phyloP scores from a whole-genome alignment of 1,139 yeast genomes.

The Debaryomycetaceae sp. region DNA sequence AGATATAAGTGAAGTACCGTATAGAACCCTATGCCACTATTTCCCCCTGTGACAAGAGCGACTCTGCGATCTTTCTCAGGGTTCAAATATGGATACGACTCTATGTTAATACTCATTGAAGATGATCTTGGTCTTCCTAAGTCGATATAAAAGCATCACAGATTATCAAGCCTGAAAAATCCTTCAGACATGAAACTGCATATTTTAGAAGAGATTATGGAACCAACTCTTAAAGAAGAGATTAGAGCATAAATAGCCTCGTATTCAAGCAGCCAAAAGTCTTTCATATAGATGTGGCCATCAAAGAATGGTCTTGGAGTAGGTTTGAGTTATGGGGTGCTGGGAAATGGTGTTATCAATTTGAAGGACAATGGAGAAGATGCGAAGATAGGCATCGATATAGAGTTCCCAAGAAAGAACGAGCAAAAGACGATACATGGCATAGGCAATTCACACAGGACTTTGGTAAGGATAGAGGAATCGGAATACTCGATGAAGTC shows the following conservation, averaged over 20 bases:
- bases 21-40: constrained; percentile 44
- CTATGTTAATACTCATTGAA: constrained; percentile 17
- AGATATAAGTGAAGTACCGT: constrained; percentile 41
- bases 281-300: constrained; percentile 34
- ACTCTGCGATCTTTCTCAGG: constrained; percentile 33
- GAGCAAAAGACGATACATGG: constrained; percentile 16
- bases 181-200: background rate
- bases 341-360: constrained; percentile 25
- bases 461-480: constrained; percentile 9
- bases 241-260: background rate
- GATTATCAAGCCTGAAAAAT: background rate
- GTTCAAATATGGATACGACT: constrained; percentile 28
- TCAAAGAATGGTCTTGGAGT: constrained; percentile 38
- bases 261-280: background rate
- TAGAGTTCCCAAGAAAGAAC: constrained; percentile 24
- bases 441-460: constrained; percentile 13
- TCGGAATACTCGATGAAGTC: constrained; percentile 12
- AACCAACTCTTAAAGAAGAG: background rate
- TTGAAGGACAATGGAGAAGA: constrained; percentile 10
- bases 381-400: constrained; percentile 7
- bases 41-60: constrained; percentile 46
- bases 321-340: constrained; percentile 37
- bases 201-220: background rate
- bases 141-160: background rate
- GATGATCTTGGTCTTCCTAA: background rate